Conservation (phyloP, 2,329 filamentous ascomycete species). For the Amesomyces nigricolor region DNA sequence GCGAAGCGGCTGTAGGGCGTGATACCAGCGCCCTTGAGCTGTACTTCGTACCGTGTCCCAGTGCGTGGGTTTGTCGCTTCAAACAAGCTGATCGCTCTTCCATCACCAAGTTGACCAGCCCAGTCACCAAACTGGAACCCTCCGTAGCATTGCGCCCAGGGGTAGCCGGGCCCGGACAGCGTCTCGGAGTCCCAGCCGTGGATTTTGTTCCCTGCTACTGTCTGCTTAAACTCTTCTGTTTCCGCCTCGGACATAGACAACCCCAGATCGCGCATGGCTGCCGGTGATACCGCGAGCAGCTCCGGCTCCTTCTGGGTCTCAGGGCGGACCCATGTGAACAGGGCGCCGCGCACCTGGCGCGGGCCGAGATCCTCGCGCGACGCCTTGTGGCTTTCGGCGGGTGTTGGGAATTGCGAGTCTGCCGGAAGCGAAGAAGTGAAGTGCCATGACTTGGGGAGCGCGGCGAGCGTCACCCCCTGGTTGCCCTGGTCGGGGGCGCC, state of each 20-base stretch:
- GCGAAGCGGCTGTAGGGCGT: conserved; percentile 96
- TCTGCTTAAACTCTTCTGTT: conserved; percentile 67
- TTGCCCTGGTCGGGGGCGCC: not conserved
- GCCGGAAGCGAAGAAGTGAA: conserved; percentile 65
- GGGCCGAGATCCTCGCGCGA: conserved; percentile 72
- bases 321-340: conserved; percentile 88
- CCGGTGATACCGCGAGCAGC: conserved; percentile 72
- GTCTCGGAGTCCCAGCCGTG: conserved; percentile 67
- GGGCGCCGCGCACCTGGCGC: conserved; percentile 74
- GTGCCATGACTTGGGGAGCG: conserved; percentile 60
- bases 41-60: conserved; percentile 75
- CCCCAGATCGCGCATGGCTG: conserved; percentile 75
- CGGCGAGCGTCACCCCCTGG: conserved; percentile 40
- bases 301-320: conserved; percentile 67
- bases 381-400: conserved; percentile 72
- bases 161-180: conserved; percentile 56
- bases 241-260: conserved; percentile 62
- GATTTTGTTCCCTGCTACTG: conserved; percentile 77
- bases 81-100: conserved; percentile 88
- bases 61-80: conserved; percentile 73
- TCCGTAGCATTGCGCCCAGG: conserved; percentile 98
- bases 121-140: conserved; percentile 77
- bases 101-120: conserved; percentile 94
- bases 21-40: conserved; percentile 87
- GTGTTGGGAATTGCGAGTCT: conserved; percentile 74